phyloP scores from a whole-genome alignment of 1,284 basidiomycete genomes.

The Pulveroboletus sp. region DNA sequence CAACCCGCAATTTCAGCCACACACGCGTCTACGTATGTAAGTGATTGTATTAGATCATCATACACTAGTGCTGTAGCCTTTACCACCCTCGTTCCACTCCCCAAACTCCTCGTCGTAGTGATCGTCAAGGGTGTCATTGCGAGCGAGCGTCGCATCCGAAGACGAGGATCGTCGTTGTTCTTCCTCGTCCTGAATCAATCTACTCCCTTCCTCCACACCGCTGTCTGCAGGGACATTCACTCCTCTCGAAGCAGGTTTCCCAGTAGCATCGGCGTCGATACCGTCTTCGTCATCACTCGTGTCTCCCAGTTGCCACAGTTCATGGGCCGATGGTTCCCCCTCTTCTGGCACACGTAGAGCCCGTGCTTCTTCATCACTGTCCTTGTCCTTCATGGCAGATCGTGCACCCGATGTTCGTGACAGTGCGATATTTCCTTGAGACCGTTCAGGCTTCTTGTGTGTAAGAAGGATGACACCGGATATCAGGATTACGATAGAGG shows the following conservation, averaged over 20 bases:
- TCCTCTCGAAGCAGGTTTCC: constrained; percentile 18
- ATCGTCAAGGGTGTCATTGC: constrained; percentile 26
- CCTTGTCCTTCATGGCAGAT: constrained; percentile 20
- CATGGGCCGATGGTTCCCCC: constrained; percentile 45
- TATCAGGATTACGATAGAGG: constrained; percentile 82
- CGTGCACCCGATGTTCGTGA: constrained; percentile 14
- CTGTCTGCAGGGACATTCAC: constrained; percentile 4
- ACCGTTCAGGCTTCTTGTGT: constrained; percentile 75
- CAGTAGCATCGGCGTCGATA: background rate
- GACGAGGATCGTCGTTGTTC: constrained; percentile 39
- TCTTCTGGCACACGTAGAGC: constrained; percentile 37
- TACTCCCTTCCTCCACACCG: constrained; percentile 21
- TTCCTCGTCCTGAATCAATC: constrained; percentile 28
- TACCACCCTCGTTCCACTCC: constrained; percentile 30
- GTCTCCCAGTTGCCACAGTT: constrained; percentile 69
- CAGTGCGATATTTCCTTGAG: constrained; percentile 18
- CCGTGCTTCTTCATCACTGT: constrained; percentile 38
- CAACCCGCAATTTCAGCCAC: background rate
- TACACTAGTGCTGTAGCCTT: constrained; percentile 11
- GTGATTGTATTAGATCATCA: too few relatives aligned
- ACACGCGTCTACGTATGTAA: background rate
- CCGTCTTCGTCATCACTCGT: constrained; percentile 59
- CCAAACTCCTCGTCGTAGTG: constrained; percentile 40
- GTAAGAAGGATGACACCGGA: constrained; percentile 84
- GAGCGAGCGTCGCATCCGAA: constrained; percentile 41